Evolutionary conservation across 805 yeast genomes (phyloP), one percentile per base, ranked within the genome.

Genomic region (Yarrowia deformans): DNA sequence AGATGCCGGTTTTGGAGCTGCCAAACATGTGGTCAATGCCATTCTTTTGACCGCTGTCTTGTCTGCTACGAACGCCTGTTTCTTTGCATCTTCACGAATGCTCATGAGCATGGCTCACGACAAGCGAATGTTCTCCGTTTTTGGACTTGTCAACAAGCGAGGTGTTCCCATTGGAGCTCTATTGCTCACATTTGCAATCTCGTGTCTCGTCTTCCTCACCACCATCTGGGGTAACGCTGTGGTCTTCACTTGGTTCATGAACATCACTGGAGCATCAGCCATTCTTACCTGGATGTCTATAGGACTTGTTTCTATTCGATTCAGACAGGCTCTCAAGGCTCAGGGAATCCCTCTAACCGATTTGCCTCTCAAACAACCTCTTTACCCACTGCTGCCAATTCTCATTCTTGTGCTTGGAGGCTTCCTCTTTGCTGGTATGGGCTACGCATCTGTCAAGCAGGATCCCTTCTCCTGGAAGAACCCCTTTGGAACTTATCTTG

Each of bases 161-260:
- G 91, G 91, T 71, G 84, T 86, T 18, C 91, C 91, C 18, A 77
- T 85, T 52, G 81, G 82, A 50, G 87, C 89, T n/a, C 78, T 87
- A 66, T 69, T 81, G 19, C 73, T 84, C 58, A 84, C 90, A 16
- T 81, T 85, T 68, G 73, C 83, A 13, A 80, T 87, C 74, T 90
- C 89, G 66, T 77, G 87, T 70, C 83, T 90, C 68, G 83, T 84
- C 45, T 89, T 88, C 78, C 82, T 89, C 73, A 89, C 90, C 29
- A 88, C 89, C n/a, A 81, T 86, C 48, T 79, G 86, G 66, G 83
- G 86, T 68, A 82, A 83, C 70, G 85, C 80, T 16, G 82, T 82
- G 29, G 89, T 86, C 16, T 88, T 87, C 79, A 81, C 84, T 68
- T 88, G 91, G 91, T 80, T 88, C 72, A 77, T 87, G 73, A 84